Evolutionary conservation across 192 early-diverging fungal genomes (phyloP), one percentile per base, ranked within the genome.

Genomic region (Linnemannia exigua): DNA sequence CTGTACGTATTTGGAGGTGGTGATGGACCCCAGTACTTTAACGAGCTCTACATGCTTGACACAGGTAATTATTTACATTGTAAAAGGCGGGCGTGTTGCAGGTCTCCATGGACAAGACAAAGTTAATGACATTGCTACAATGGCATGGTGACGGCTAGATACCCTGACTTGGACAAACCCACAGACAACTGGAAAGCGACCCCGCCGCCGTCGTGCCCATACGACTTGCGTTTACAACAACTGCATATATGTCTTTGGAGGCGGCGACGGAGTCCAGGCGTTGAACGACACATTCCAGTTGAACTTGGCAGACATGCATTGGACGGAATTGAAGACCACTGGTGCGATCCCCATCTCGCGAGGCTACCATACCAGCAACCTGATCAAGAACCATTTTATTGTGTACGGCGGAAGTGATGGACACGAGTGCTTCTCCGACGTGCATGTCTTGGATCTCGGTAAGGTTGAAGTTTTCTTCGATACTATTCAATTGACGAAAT

Each of bases 321-420:
- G 95, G 95, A 87, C 89, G n/a, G 90, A 92, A 72, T 80, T 95
- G 31, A 90, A 90, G 74, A 93, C 95, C 1, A 84, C 81, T 9
- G 94, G 95, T 38, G 78, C 82, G 11, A 84, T 90, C n/a, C 96
- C 96, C 41, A 87, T 90, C 17, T 91, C 96, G 20, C 88, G 97
- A 52, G 97, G 97, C 19, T 98, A 98, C 87, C 97, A 98, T 82
- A 96, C 96, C 15, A 92, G 92, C 52, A 98, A 93, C 77, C 88
- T 97, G 22, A 92, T 98, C 25, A 93, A 93, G 48, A 91, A 92
- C 69, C 95, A 96, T 46, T 89, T 96, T 2, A 89, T 98, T 5
- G 91, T 98, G 36, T 97, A 91, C 86, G 97, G 97, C 41, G 97
- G 97, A n/a, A 95, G 94, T 11, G 96, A 98, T 76, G 96, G 96